These are phyloP conservation scores for Cutaneotrichosporon daszewskae DNA, from an alignment of 1,284 basidiomycete species.

Conservation along the genomic window DNA sequence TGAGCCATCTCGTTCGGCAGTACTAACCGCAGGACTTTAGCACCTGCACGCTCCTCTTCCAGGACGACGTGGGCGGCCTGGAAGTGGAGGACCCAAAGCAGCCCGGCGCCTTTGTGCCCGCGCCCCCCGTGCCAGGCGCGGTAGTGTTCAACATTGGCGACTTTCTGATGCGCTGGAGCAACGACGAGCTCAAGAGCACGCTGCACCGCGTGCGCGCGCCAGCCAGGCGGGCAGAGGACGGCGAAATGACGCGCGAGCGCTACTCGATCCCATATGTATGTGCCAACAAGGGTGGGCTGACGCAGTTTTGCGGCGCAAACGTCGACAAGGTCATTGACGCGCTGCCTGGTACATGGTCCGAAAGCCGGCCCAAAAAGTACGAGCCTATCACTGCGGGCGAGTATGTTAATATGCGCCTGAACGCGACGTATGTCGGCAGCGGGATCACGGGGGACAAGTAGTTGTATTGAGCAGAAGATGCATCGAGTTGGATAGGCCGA, in stretches of 20 bases:
- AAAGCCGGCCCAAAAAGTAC: conserved; percentile 49
- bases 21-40: no score
- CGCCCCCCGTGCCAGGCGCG: conserved; percentile 53
- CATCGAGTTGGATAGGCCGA: no score
- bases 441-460: not conserved
- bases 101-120: conserved; percentile 53
- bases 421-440: conserved; percentile 23
- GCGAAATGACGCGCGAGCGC: conserved; percentile 51
- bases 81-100: conserved; percentile 56
- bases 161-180: conserved; percentile 60
- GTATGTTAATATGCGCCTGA: conserved; percentile 30
- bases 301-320: conserved; percentile 52
- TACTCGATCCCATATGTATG: conserved; percentile 59
- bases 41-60: conserved; percentile 57
- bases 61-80: conserved; percentile 58
- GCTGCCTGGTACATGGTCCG: conserved; percentile 55
- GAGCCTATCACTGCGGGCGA: conserved; percentile 52
- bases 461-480: no score
- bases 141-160: conserved; percentile 61
- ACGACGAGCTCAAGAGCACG: conserved; percentile 58
- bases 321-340: conserved; percentile 51
- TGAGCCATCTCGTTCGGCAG: conserved; percentile 8
- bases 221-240: conserved; percentile 20
- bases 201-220: conserved; percentile 59
- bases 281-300: conserved; percentile 4